A percentile compares a stretch with the other conserved stretches of the same genome.
Conservation (phyloP, 1,284 basidiomycete species). For the Irpex lacteus region DNA sequence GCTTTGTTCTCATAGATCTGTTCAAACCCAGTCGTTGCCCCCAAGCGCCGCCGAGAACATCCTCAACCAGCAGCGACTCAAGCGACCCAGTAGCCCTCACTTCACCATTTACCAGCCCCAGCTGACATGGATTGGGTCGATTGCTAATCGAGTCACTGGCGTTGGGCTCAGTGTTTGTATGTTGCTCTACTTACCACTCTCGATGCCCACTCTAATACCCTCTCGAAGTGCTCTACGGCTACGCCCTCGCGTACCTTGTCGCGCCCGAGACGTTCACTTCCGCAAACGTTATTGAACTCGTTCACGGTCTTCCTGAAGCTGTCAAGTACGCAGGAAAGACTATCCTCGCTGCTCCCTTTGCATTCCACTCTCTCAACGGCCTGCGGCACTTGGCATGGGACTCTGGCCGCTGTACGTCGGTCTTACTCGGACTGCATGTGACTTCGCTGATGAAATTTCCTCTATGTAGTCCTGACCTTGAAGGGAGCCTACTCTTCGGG, state of each 20-base stretch:
- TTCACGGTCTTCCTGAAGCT: slow-evolving; percentile 66
- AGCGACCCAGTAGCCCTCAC: slow-evolving; percentile 88
- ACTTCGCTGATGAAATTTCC: slow-evolving; percentile 6
- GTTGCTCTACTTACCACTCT: slow-evolving; percentile 23
- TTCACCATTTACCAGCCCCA: slow-evolving; percentile 97
- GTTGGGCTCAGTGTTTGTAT: slow-evolving; percentile 72
- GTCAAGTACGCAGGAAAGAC: slow-evolving; percentile 77
- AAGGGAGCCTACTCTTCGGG: slow-evolving; percentile 79
- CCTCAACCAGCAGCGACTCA: slow-evolving; percentile 84
- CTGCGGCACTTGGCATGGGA: slow-evolving; percentile 94
- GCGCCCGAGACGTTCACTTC: slow-evolving; percentile 82
- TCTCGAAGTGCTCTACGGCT: slow-evolving; percentile 79
- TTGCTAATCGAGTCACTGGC: slow-evolving; percentile 86
- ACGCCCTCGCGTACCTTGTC: slow-evolving; percentile 84
- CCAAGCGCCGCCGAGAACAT: slow-evolving; percentile 61
- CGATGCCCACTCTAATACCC: slow-evolving; percentile 3
- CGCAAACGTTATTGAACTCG: slow-evolving; percentile 72
- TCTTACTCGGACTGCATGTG: slow-evolving; percentile 4
- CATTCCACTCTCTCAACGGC: slow-evolving; percentile 92
- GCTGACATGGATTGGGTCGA: slow-evolving; percentile 85
- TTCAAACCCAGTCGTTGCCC: slow-evolving; percentile 66
- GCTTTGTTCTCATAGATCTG: slow-evolving; percentile 21
- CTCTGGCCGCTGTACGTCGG: slow-evolving; percentile 76
- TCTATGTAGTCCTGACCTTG: slow-evolving; percentile 68
- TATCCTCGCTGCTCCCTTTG: slow-evolving; percentile 79